Conservation (phyloP, 306 rosid species). For the Nissolia schottii region DNA sequence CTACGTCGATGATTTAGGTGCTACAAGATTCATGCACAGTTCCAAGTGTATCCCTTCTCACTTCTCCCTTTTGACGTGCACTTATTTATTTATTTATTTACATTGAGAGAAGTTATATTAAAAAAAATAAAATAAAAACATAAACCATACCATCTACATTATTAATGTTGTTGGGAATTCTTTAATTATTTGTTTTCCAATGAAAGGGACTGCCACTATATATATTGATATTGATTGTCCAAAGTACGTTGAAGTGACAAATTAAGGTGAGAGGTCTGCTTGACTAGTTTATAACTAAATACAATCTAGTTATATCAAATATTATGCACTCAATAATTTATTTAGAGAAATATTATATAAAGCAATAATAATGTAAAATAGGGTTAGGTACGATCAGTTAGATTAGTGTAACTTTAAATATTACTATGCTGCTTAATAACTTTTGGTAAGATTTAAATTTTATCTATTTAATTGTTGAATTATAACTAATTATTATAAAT, state of each 20-base stretch:
- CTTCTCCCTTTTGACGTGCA: not conserved
- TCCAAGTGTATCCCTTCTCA: slow-evolving; percentile 37
- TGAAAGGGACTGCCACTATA: not conserved
- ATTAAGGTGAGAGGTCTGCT: not conserved
- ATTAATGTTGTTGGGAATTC: not conserved
- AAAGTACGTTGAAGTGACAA: not conserved
- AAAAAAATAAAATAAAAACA: too few species aligned
- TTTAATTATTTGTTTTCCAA: not conserved
- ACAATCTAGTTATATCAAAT: too few species aligned
- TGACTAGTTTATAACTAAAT: not conserved
- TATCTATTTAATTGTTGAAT: too few species aligned
- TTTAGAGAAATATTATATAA: too few species aligned
- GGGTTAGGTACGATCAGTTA: too few species aligned
- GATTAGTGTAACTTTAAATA: too few species aligned
- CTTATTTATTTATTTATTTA: not conserved
- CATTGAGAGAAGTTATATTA: not conserved
- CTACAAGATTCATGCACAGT: slow-evolving; percentile 56
- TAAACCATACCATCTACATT: not conserved
- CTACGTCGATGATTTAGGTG: slow-evolving; percentile 40
- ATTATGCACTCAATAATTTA: not conserved
- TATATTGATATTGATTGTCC: not conserved
- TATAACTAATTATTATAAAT: too few species aligned
- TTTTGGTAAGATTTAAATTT: too few species aligned
- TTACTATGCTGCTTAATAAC: too few species aligned
- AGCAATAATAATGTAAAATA: too few species aligned